Base-by-base conservation (phyloP, 2,329 filamentous ascomycete species). In the Phialophora verrucosa region DNA sequence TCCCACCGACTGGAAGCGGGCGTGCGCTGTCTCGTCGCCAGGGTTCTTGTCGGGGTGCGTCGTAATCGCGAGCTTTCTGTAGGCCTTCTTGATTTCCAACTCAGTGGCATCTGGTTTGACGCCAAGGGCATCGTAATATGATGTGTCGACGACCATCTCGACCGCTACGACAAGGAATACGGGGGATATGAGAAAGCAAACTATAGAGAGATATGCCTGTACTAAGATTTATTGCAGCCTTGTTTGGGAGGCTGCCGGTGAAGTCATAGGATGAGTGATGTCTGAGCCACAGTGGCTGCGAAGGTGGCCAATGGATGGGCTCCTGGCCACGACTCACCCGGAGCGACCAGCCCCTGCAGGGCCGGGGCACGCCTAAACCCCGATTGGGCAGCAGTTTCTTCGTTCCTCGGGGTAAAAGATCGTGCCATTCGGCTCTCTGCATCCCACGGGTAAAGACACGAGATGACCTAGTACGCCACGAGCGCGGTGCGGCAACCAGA, bases 41-140 rank as follows among this genome's bases (percentile, higher is more conserved):
- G 94, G 95, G 80, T 99, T 99, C 84, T 99, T 99, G 83, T 99
- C 95, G 92, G 76, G 64, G 61, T 71, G 72, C 44, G 62, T 63
- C 27, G 65, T 87, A 78, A 98, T 97, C 73, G 95, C 95, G 73
- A 95, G 86, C 82, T 94, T 97, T 77, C 93, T 88, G 81, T 97
- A 97, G 31, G 93, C 93, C 83, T 97, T 97, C 80, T 97, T 97
- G 81, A 97, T 97, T 78, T 97, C 93, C 59, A 97, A 86, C 78
- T 94, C 91, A 47, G 91, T 90, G 32, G 93, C 94, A 63, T 90
- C 92, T 71, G 92, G 90, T 81, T 89, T 84, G 75, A 97, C 93
- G 76, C 91, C 91, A 47, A 97, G 84, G 73, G 88, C 88, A 80
- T 97, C 93, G 80, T 96, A 96, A 81, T 96, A 96, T 73, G 87